phyloP scores from a whole-genome alignment of 2,329 filamentous ascomycete genomes.

The Ophiosphaerella narmari region DNA sequence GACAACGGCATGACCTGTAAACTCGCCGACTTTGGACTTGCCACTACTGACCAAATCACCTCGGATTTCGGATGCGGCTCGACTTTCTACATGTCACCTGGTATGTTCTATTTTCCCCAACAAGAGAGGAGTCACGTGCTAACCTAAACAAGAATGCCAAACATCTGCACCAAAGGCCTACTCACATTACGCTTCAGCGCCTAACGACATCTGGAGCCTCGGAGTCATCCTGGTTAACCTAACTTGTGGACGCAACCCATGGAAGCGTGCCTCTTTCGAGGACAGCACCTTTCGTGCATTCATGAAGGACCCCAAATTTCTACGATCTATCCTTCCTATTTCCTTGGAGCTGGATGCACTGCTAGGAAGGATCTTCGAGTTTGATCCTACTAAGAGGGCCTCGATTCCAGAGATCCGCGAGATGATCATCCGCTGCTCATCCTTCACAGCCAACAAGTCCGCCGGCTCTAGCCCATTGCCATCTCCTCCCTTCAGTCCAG shows the following conservation, averaged over 20 bases:
- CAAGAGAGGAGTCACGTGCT: slow-evolving; percentile 22
- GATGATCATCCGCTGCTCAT: slow-evolving; percentile 75
- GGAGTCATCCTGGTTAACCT: slow-evolving; percentile 97
- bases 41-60: slow-evolving; percentile 80
- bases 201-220: slow-evolving; percentile 98
- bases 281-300: slow-evolving; percentile 95
- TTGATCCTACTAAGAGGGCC: slow-evolving; percentile 81
- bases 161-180: slow-evolving; percentile 71
- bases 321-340: slow-evolving; percentile 90
- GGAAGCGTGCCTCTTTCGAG: slow-evolving; percentile 93
- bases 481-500: slow-evolving; percentile 51
- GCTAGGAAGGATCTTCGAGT: slow-evolving; percentile 83
- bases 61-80: slow-evolving; percentile 97
- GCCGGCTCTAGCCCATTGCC: slow-evolving; percentile 49
- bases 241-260: slow-evolving; percentile 96
- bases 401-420: slow-evolving; percentile 77
- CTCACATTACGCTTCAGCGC: slow-evolving; percentile 84
- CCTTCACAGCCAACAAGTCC: slow-evolving; percentile 65
- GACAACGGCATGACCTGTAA: slow-evolving; percentile 89
- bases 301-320: slow-evolving; percentile 80
- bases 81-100: slow-evolving; percentile 99
- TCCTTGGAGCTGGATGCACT: slow-evolving; percentile 89
- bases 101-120: slow-evolving; percentile 60
- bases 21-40: slow-evolving; percentile 95
- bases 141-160: slow-evolving; percentile 75